phyloP scores from a whole-genome alignment of 2,329 filamentous ascomycete species.

The Penicillium nordicum region DNA sequence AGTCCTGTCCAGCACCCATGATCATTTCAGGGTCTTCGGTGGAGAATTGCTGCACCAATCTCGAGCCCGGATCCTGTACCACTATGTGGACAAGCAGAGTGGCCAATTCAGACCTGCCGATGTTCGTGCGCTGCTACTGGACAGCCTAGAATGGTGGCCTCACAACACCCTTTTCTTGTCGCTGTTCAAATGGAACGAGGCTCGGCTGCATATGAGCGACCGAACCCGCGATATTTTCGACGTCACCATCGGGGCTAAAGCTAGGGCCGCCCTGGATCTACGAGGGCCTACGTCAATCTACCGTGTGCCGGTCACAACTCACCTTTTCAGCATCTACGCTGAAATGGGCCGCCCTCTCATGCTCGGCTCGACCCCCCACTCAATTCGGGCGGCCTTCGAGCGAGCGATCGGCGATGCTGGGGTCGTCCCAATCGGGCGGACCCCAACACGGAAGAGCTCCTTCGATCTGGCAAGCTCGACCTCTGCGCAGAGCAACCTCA shows the following conservation, averaged over 20 bases:
- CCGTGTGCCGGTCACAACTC: constrained; percentile 44
- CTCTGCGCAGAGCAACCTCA: constrained; percentile 37
- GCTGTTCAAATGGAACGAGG: constrained; percentile 70
- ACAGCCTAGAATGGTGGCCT: constrained; percentile 64
- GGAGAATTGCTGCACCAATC: constrained; percentile 67
- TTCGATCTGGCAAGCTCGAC: constrained; percentile 4
- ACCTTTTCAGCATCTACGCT: constrained; percentile 54
- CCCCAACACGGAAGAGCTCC: neutral
- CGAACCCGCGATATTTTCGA: constrained; percentile 64
- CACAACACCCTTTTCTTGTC: constrained; percentile 72
- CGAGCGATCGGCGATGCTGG: constrained; percentile 43
- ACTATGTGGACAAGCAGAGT: constrained; percentile 57
- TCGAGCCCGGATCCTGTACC: constrained; percentile 62
- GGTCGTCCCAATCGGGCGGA: constrained; percentile 4
- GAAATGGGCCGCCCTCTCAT: constrained; percentile 49
- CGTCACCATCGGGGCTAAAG: constrained; percentile 12
- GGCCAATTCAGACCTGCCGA: constrained; percentile 66
- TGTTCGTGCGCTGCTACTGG: constrained; percentile 59
- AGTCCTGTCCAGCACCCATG: constrained; percentile 42
- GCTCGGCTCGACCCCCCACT: constrained; percentile 49
- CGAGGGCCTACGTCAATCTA: neutral
- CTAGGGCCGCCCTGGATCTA: neutral
- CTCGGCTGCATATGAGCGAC: constrained; percentile 69
- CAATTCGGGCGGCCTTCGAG: constrained; percentile 55
- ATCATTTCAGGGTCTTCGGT: constrained; percentile 30